Evolutionary conservation across 257 asterid genomes (phyloP).

Genomic region (Solanum lycopersicoides): DNA sequence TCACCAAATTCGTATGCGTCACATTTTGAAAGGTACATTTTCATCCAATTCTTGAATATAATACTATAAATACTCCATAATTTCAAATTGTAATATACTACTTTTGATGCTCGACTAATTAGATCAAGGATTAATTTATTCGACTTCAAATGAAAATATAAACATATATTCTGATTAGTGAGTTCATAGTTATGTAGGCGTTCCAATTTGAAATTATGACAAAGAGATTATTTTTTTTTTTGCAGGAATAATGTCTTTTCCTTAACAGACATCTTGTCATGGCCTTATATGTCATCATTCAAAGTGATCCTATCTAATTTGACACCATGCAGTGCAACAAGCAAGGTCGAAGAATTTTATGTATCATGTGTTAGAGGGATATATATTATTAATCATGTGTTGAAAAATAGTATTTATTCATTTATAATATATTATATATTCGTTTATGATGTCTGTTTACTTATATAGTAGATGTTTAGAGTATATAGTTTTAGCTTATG

Average conservation of each 20-base stretch:
- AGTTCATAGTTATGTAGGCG: not conserved
- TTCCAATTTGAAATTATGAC: not conserved
- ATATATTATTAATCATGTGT: no score
- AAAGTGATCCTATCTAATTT: not conserved
- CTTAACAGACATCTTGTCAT: not conserved
- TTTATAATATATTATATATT: no score
- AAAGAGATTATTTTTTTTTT: not conserved
- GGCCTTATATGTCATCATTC: not conserved
- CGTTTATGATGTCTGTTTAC: no score
- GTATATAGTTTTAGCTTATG: no score
- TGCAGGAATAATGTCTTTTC: not conserved
- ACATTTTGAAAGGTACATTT: not conserved
- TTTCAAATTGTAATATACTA: not conserved
- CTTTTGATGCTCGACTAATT: not conserved
- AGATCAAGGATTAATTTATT: not conserved
- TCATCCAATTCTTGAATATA: not conserved
- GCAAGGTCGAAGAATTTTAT: no score
- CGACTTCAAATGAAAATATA: not conserved
- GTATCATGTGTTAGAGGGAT: no score
- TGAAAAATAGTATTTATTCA: no score
- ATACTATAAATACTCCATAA: not conserved
- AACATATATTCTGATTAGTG: not conserved
- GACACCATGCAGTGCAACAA: not conserved
- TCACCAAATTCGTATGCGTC: no score
- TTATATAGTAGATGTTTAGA: no score